Evolutionary conservation across 73 alveolate genomes (phyloP).

Genomic region (Tetrahymena malaccensis): DNA sequence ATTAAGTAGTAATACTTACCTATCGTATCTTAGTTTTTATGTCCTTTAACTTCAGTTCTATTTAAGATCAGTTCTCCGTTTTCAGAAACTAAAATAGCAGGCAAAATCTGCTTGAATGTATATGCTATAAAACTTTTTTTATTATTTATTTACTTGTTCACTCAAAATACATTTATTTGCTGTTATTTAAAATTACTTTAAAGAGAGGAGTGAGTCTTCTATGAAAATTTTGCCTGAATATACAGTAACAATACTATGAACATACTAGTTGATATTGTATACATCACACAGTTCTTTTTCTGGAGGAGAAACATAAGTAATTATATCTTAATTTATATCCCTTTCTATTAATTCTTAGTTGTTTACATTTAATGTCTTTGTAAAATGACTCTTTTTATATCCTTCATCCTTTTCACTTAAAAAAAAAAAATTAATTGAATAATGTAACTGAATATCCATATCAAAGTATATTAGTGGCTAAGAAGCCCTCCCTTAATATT

Average conservation of each 20-base stretch:
- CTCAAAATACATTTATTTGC: neutral
- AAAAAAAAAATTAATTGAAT: neutral
- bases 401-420: neutral
- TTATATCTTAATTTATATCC: neutral
- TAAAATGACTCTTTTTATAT: neutral
- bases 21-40: neutral
- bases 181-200: neutral
- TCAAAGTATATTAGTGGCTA: neutral
- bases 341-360: neutral
- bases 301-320: neutral
- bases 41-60: slow-evolving; percentile 24
- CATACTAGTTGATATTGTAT: neutral
- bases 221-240: neutral
- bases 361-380: neutral
- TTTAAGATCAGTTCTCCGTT: slow-evolving; percentile 1
- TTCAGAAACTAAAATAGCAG: slow-evolving; percentile 16
- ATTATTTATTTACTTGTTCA: neutral
- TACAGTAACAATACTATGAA: neutral
- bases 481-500: neutral
- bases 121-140: neutral
- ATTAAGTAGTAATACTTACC: neutral
- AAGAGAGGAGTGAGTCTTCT: neutral
- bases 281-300: neutral
- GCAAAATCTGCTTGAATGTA: slow-evolving; percentile 13
- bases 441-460: neutral